Evolutionary conservation across 1,284 basidiomycete genomes (phyloP).

Genomic region (Golubevia sp.): DNA sequence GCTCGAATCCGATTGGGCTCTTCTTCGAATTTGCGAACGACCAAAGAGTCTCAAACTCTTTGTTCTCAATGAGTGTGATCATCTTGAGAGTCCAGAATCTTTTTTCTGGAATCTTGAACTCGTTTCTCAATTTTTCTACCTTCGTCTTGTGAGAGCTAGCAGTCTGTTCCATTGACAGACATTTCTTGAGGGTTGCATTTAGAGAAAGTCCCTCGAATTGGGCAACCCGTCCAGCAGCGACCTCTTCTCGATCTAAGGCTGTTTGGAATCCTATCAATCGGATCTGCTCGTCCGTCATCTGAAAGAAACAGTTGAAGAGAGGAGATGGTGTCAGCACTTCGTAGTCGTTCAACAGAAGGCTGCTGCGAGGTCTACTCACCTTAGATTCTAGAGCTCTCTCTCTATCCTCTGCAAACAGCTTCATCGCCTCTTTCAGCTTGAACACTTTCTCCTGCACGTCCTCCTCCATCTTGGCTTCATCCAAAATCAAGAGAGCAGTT

Average conservation of each 20-base stretch:
- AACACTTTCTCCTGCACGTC: constrained; percentile 68
- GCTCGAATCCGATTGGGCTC: constrained; percentile 84
- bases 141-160: constrained; percentile 23
- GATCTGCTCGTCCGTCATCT: constrained; percentile 88
- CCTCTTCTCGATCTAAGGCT: constrained; percentile 81
- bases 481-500: constrained; percentile 80
- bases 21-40: constrained; percentile 64
- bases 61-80: constrained; percentile 24
- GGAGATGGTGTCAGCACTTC: background rate
- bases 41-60: constrained; percentile 44
- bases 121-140: constrained; percentile 48
- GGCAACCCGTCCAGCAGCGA: constrained; percentile 63
- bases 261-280: constrained; percentile 80
- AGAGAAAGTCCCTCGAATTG: constrained; percentile 31
- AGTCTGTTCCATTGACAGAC: constrained; percentile 9
- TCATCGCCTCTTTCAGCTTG: constrained; percentile 79
- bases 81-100: constrained; percentile 42
- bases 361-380: constrained; percentile 64
- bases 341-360: constrained; percentile 3
- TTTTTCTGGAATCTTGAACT: constrained; percentile 50
- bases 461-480: constrained; percentile 68
- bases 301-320: constrained; percentile 6
- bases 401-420: constrained; percentile 92
- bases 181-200: constrained; percentile 44
- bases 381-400: constrained; percentile 86